Conservation (phyloP, 2,329 filamentous ascomycete genomes). For the Thyridium curvatum region DNA sequence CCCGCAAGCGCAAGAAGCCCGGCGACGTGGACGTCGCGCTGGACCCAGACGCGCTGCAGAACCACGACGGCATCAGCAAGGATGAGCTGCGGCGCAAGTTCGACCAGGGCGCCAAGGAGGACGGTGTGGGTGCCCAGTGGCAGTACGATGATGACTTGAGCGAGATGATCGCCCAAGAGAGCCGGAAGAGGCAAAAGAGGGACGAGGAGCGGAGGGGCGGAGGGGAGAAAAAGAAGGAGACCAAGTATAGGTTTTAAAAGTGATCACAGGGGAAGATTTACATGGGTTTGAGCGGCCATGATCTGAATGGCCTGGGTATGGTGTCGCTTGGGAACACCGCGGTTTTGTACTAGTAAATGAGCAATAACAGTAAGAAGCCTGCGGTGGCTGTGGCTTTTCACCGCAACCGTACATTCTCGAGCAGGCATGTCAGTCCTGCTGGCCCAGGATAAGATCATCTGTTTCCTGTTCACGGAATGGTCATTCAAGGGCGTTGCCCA, state of each 20-base stretch:
- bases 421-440: too few relatives aligned
- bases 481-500: too few relatives aligned
- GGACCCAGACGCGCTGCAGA: conserved; percentile 73
- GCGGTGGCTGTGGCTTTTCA: too few relatives aligned
- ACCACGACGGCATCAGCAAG: conserved; percentile 73
- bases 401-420: too few relatives aligned
- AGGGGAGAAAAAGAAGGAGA: conserved; percentile 50
- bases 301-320: too few relatives aligned
- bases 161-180: conserved; percentile 94
- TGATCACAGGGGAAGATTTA: too few relatives aligned
- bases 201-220: conserved; percentile 66
- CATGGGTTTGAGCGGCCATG: too few relatives aligned
- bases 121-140: conserved; percentile 63
- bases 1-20: conserved; percentile 85
- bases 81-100: conserved; percentile 78
- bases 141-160: conserved; percentile 80
- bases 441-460: too few relatives aligned
- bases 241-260: conserved; percentile 42
- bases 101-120: conserved; percentile 62
- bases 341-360: too few relatives aligned
- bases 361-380: too few relatives aligned
- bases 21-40: conserved; percentile 92
- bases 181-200: conserved; percentile 80
- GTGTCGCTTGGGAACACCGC: too few relatives aligned
- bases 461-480: too few relatives aligned